Evolutionary conservation across 345 rosid genomes (phyloP).

Genomic region (Arabis alpina): DNA sequence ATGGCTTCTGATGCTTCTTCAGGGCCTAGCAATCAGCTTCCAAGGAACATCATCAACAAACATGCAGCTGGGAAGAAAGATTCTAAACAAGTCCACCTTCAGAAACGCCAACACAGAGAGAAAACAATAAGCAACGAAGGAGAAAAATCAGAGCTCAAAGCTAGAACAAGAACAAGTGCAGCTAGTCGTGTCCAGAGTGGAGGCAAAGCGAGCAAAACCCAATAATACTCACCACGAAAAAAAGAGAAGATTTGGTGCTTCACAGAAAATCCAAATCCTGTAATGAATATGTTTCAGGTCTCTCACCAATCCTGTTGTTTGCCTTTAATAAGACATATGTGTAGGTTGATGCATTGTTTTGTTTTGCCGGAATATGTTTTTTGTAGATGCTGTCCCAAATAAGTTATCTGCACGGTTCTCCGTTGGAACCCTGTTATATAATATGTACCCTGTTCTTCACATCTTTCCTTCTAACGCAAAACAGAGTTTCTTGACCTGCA

Average conservation of each 20-base stretch:
- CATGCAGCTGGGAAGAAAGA: slow-evolving; percentile 38
- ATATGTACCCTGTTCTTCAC: slow-evolving; percentile 36
- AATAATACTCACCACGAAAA: slow-evolving; percentile 15
- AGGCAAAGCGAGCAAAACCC: slow-evolving; percentile 52
- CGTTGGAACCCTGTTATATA: slow-evolving; percentile 34
- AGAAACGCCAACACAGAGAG: slow-evolving; percentile 35
- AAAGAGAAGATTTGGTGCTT: slow-evolving; percentile 21
- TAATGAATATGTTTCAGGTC: slow-evolving; percentile 26
- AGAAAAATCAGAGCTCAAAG: slow-evolving; percentile 43
- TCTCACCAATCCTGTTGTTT: slow-evolving; percentile 41
- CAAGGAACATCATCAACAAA: slow-evolving; percentile 39
- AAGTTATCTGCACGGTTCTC: slow-evolving; percentile 37
- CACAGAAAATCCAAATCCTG: slow-evolving; percentile 27
- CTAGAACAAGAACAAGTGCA: slow-evolving; percentile 48
- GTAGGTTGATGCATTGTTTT: slow-evolving; percentile 37
- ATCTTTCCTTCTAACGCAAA: slow-evolving; percentile 17
- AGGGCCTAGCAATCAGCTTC: slow-evolving; percentile 57
- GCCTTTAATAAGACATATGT: slow-evolving; percentile 41
- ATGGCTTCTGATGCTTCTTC: slow-evolving; percentile 84
- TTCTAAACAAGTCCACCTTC: slow-evolving; percentile 45
- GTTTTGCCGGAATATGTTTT: slow-evolving; percentile 36
- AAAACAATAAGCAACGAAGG: slow-evolving; percentile 40
- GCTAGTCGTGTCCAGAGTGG: slow-evolving; percentile 51
- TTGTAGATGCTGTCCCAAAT: slow-evolving; percentile 30
- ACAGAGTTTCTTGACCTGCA: slow-evolving; percentile 29